Conservation (phyloP, 495 filamentous ascomycete genomes). For the Poronia punctata region DNA sequence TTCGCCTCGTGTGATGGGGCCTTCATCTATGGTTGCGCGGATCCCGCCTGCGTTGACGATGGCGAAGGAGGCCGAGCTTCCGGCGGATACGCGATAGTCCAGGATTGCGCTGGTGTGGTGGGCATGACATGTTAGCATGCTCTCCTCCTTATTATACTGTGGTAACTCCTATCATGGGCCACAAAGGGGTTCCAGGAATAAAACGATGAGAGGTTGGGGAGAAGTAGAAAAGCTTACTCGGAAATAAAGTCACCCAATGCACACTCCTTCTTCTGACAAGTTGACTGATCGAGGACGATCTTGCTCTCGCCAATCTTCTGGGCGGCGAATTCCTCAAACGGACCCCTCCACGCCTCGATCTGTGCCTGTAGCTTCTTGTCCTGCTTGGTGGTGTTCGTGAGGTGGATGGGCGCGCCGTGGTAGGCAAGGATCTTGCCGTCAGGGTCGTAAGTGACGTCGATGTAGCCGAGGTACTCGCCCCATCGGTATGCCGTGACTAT, state of each 20-base stretch:
- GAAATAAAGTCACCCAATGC: conserved; percentile 44
- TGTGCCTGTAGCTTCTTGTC: conserved; percentile 44
- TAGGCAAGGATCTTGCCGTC: conserved; percentile 48
- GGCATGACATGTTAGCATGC: conserved; percentile 1
- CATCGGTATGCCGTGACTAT: conserved; percentile 53
- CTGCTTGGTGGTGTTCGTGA: conserved; percentile 47
- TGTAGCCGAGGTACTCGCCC: conserved; percentile 55
- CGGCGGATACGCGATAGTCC: conserved; percentile 38
- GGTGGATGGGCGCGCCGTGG: conserved; percentile 48
- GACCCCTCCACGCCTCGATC: conserved; percentile 43
- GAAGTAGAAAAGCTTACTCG: conserved; percentile 24
- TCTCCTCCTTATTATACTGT: no score
- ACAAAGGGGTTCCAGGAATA: not conserved
- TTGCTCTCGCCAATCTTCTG: conserved; percentile 40
- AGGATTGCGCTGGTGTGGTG: conserved; percentile 40
- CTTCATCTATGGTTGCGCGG: conserved; percentile 46
- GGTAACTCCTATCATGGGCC: not conserved
- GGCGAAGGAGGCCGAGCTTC: conserved; percentile 35
- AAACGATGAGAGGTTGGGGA: not conserved
- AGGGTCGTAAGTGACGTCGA: conserved; percentile 47
- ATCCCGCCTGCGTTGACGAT: conserved; percentile 52
- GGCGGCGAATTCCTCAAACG: conserved; percentile 44
- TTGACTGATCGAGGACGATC: conserved; percentile 42
- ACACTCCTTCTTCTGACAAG: conserved; percentile 47
- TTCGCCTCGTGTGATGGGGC: conserved; percentile 47